Conservation (phyloP, 1,284 basidiomycete species). For the Tylopilus sp. region DNA sequence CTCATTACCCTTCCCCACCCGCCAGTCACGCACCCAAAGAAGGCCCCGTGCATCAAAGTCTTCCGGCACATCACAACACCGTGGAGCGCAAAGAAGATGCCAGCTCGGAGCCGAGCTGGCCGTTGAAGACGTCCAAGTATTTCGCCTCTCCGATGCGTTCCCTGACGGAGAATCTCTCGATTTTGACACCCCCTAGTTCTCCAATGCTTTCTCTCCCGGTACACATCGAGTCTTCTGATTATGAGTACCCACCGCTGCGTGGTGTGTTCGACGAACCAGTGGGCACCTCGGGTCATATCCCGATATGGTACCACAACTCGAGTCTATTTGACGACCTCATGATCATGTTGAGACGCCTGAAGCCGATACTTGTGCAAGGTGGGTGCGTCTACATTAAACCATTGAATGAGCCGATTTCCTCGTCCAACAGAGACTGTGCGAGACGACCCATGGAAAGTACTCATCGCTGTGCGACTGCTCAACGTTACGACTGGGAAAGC, state of each 20-base stretch:
- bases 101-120: neutral
- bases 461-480: conserved; percentile 31
- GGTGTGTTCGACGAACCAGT: neutral
- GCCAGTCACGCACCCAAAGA: neutral
- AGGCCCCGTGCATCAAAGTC: neutral
- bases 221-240: conserved; percentile 6
- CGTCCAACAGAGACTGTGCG: conserved; percentile 20
- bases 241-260: conserved; percentile 1
- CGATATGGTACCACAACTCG: conserved; percentile 1
- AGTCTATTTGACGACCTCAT: conserved; percentile 24
- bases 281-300: neutral
- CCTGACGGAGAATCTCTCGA: neutral
- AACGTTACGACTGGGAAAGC: conserved; percentile 31
- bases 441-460: conserved; percentile 33
- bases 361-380: conserved; percentile 33
- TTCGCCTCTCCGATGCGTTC: conserved; percentile 8
- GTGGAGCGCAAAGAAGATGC: neutral
- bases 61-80: neutral
- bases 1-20: conserved; percentile 12
- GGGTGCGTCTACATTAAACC: too few species aligned
- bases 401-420: neutral
- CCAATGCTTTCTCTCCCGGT: conserved; percentile 6
- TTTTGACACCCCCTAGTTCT: conserved; percentile 7
- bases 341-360: conserved; percentile 28
- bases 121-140: conserved; percentile 22